Evolutionary conservation across 805 yeast species (phyloP).

Genomic region (Phaffomyces antillensis): DNA sequence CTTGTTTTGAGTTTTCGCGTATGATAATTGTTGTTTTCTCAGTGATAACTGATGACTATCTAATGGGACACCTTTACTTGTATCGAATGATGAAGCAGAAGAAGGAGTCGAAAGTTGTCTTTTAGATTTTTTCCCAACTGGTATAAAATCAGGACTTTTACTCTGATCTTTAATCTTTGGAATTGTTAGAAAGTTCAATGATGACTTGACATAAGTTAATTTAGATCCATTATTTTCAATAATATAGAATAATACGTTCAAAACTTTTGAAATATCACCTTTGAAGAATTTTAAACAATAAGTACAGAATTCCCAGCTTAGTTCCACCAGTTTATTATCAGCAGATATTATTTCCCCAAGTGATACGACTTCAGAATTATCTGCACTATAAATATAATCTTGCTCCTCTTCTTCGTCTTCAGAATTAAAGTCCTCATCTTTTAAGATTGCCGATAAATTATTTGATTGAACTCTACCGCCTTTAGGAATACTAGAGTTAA

Average conservation of each 20-base stretch:
- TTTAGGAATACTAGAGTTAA: neutral
- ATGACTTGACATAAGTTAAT: conserved; percentile 22
- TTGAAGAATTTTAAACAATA: conserved; percentile 34
- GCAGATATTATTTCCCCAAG: conserved; percentile 27
- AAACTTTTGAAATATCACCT: conserved; percentile 36
- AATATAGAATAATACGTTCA: conserved; percentile 28
- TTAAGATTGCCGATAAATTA: neutral
- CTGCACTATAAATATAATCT: conserved; percentile 5
- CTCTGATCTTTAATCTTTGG: neutral
- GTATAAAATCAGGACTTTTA: neutral
- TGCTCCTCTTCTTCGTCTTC: neutral
- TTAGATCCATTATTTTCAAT: conserved; percentile 25
- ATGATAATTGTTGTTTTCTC: conserved; percentile 10
- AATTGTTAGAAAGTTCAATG: conserved; percentile 4
- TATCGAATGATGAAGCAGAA: neutral
- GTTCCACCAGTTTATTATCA: conserved; percentile 27
- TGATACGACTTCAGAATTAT: conserved; percentile 26
- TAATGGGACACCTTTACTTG: neutral
- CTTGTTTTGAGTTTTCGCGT: conserved; percentile 14
- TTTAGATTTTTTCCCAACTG: neutral
- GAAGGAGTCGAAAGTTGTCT: conserved; percentile 1
- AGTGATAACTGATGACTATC: conserved; percentile 9
- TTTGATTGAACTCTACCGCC: conserved; percentile 5
- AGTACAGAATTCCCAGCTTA: conserved; percentile 34
- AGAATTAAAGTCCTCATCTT: neutral